Percentiles rank a stretch among this genome's conserved stretches.
These are phyloP conservation scores for Wickerhamiella azymoides DNA, from an alignment of 805 yeast genomes.

Conservation along the genomic window DNA sequence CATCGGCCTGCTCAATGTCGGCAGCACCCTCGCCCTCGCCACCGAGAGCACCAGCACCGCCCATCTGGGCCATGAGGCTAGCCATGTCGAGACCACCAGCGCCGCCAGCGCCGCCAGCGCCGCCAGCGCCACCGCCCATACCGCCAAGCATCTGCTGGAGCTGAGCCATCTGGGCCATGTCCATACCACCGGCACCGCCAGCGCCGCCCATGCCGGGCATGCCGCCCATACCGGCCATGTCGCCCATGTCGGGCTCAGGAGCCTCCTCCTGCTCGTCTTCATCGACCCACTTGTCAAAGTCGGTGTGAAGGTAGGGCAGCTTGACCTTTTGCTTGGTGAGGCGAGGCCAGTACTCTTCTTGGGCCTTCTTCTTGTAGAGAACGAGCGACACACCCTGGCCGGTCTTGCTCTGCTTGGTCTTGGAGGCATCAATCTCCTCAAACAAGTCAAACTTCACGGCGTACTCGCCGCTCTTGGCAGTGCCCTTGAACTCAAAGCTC, in stretches of 20 bases:
- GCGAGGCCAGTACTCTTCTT: conserved; percentile 89
- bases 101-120: conserved; percentile 30
- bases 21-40: conserved; percentile 12
- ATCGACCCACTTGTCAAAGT: conserved; percentile 95
- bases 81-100: conserved; percentile 22
- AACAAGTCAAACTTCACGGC: conserved; percentile 59
- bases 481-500: conserved; percentile 39
- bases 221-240: conserved; percentile 23
- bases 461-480: conserved; percentile 35
- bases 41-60: conserved; percentile 13
- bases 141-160: conserved; percentile 17
- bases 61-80: conserved; percentile 13
- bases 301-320: conserved; percentile 74
- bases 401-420: conserved; percentile 42
- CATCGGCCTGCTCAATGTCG: conserved; percentile 15
- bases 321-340: conserved; percentile 75
- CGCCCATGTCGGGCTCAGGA: conserved; percentile 30
- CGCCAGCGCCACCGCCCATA: conserved; percentile 30
- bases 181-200: conserved; percentile 19
- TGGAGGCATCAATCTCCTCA: conserved; percentile 55
- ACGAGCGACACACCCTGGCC: conserved; percentile 54
- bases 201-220: conserved; percentile 24
- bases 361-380: conserved; percentile 52
- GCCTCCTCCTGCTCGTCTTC: conserved; percentile 90
- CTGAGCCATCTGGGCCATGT: conserved; percentile 20